A percentile compares a stretch with the other conserved stretches of the same genome.
Conservation (phyloP, 78 protist genomes). For the Emiliania huxleyi region DNA sequence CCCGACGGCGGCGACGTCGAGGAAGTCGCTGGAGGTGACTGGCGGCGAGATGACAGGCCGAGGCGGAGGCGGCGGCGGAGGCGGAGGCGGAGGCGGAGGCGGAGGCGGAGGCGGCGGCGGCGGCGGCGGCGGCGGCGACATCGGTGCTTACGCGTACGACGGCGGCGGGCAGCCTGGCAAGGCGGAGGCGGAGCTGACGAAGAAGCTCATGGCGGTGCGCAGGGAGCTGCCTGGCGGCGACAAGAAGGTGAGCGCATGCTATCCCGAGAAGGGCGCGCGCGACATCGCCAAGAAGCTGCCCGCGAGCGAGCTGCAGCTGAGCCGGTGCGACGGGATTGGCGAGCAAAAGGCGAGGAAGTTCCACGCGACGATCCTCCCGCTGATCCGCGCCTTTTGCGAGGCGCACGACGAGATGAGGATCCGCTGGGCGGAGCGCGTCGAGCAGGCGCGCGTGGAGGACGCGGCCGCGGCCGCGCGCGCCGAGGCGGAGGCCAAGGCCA, state of each 20-base stretch:
- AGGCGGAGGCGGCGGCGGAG: too few species aligned
- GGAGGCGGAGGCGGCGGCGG: background rate
- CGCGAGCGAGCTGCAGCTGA: background rate
- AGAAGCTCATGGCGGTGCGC: background rate
- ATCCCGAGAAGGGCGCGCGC: background rate
- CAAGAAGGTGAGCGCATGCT: background rate
- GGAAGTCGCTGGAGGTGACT: background rate
- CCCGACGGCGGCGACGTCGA: background rate
- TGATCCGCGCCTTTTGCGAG: too few species aligned
- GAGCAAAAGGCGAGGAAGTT: background rate
- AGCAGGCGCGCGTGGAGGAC: too few species aligned
- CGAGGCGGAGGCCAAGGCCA: too few species aligned
- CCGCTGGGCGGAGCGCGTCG: too few species aligned
- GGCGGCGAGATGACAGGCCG: background rate
- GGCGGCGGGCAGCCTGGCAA: background rate
- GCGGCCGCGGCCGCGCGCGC: too few species aligned
- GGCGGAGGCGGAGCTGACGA: background rate
- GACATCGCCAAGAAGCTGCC: background rate
- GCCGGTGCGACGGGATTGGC: background rate
- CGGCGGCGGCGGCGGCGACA: background rate
- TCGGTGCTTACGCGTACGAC: background rate
- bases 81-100: background rate
- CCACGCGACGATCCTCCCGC: too few species aligned
- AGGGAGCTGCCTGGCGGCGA: background rate
- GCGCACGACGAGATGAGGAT: too few species aligned